These are phyloP conservation scores for Candida rishiriensis DNA, from an alignment of 805 yeast species.

Conservation along the genomic window DNA sequence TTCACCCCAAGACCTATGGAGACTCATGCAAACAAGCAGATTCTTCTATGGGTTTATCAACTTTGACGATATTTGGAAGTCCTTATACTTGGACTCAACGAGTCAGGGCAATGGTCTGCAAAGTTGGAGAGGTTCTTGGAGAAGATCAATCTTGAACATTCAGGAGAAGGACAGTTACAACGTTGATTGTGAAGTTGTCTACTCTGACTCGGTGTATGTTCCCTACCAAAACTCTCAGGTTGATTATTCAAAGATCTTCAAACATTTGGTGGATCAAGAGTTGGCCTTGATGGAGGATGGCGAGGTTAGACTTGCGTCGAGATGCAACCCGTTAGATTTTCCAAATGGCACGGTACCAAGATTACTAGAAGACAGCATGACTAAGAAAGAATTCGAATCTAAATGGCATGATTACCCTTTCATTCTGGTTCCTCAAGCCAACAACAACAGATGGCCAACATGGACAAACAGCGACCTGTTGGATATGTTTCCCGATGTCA, in stretches of 20 bases:
- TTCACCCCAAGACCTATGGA: slow-evolving; percentile 42
- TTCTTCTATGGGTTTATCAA: slow-evolving; percentile 66
- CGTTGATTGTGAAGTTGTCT: slow-evolving; percentile 47
- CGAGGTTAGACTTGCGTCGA: slow-evolving; percentile 3
- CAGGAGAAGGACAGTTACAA: slow-evolving; percentile 36
- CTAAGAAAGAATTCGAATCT: slow-evolving; percentile 38
- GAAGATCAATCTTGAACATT: slow-evolving; percentile 48
- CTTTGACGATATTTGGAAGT: slow-evolving; percentile 82
- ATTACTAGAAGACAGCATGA: slow-evolving; percentile 40
- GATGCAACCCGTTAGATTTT: slow-evolving; percentile 8
- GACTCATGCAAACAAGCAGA: slow-evolving; percentile 56
- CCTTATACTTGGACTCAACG: slow-evolving; percentile 37
- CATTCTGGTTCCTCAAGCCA: slow-evolving; percentile 21
- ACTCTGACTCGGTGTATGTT: slow-evolving; percentile 74
- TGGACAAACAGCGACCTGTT: slow-evolving; percentile 55
- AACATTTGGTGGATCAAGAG: slow-evolving; percentile 46
- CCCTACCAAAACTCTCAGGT: slow-evolving; percentile 81
- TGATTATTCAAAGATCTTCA: slow-evolving; percentile 48
- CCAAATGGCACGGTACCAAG: slow-evolving; percentile 44
- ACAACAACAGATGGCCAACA: slow-evolving; percentile 46
- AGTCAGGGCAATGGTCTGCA: slow-evolving; percentile 9
- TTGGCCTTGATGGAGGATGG: slow-evolving; percentile 8
- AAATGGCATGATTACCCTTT: slow-evolving; percentile 58
- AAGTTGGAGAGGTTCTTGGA: slow-evolving; percentile 80
- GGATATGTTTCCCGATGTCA: slow-evolving; percentile 50